Evolutionary conservation across 345 rosid genomes (phyloP).

Genomic region (Rhizophora apiculata): DNA sequence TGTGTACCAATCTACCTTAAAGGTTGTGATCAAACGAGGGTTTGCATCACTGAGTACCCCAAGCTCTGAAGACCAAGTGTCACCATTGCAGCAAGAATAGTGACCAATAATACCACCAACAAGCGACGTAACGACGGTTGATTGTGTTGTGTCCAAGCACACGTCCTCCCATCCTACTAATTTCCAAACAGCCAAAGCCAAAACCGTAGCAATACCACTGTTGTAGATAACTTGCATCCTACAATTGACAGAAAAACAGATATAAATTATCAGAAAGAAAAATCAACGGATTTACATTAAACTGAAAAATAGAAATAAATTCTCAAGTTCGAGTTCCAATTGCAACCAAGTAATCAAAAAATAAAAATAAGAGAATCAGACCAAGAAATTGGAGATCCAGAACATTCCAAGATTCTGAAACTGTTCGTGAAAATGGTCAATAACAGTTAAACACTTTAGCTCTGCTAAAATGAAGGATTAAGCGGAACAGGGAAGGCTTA

Average conservation of each 20-base stretch:
- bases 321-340: too few relatives aligned
- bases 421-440: too few relatives aligned
- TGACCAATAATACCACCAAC: slow-evolving; percentile 92
- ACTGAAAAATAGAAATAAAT: too few relatives aligned
- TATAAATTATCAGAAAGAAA: background rate
- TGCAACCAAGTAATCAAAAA: too few relatives aligned
- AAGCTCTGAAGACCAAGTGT: slow-evolving; percentile 98
- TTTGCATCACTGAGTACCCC: slow-evolving; percentile 88
- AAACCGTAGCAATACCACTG: slow-evolving; percentile 61
- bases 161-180: slow-evolving; percentile 62
- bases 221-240: slow-evolving; percentile 90
- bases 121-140: slow-evolving; percentile 48
- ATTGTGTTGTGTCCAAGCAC: slow-evolving; percentile 69
- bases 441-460: too few relatives aligned
- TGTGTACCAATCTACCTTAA: slow-evolving; percentile 51
- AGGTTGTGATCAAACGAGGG: slow-evolving; percentile 83
- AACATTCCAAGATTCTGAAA: too few relatives aligned
- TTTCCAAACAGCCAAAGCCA: slow-evolving; percentile 49
- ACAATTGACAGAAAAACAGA: slow-evolving; percentile 30
- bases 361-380: too few relatives aligned
- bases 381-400: too few relatives aligned
- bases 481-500: too few relatives aligned
- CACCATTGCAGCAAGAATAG: slow-evolving; percentile 85
- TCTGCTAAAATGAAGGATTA: too few relatives aligned
- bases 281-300: background rate